Evolutionary conservation across 805 yeast species (phyloP).

Genomic region (Metschnikowia continentalis): DNA sequence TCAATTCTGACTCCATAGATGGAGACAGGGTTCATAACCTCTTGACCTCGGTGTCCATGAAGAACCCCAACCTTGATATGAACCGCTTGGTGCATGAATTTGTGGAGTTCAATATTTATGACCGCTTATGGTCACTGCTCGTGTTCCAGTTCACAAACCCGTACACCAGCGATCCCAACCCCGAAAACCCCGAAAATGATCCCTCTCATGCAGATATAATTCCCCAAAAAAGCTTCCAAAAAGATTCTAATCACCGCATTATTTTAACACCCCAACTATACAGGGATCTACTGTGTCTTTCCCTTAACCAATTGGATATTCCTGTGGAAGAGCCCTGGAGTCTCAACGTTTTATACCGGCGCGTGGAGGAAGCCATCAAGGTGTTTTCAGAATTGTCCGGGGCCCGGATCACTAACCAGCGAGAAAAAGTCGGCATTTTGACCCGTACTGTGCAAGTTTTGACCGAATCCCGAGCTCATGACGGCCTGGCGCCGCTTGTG

Average conservation of each 20-base stretch:
- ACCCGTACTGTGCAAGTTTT: conserved; percentile 49
- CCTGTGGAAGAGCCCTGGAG: conserved; percentile 40
- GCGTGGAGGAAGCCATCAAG: conserved; percentile 48
- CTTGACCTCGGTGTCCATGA: conserved; percentile 25
- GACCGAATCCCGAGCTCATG: conserved; percentile 24
- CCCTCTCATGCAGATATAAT: background rate
- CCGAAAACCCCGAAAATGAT: background rate
- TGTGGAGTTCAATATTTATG: conserved; percentile 66
- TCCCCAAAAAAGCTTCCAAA: background rate
- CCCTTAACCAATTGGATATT: conserved; percentile 50
- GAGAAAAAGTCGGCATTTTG: conserved; percentile 46
- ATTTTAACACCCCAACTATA: conserved; percentile 30
- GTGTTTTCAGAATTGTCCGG: conserved; percentile 48
- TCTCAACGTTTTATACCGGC: conserved; percentile 30
- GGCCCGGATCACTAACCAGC: conserved; percentile 35
- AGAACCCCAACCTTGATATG: conserved; percentile 42
- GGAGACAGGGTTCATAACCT: conserved; percentile 32
- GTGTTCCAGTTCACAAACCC: conserved; percentile 29
- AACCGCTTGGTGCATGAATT: conserved; percentile 60
- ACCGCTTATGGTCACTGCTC: conserved; percentile 56
- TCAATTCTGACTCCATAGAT: conserved; percentile 31
- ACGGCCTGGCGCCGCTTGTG: conserved; percentile 30
- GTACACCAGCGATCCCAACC: background rate
- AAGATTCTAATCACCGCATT: background rate
- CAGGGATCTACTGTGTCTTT: conserved; percentile 33